phyloP scores from a whole-genome alignment of 75 land plant species.

The Selaginella tamariscina region DNA sequence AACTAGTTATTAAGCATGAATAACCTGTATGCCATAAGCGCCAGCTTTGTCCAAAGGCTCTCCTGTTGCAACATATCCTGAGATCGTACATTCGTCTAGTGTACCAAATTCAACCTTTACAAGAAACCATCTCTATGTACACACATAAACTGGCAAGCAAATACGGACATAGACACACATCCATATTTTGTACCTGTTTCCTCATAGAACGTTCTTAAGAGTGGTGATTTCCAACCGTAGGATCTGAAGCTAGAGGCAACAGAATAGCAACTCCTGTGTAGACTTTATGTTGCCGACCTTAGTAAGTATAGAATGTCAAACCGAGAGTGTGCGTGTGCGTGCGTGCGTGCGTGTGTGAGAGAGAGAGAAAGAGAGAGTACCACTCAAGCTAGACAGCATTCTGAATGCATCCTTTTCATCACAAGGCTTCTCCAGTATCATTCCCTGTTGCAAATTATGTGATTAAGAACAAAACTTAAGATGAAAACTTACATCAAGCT shows the following conservation, averaged over 20 bases:
- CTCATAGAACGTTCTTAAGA: slow-evolving; percentile 35
- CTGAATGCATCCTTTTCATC: slow-evolving; percentile 33
- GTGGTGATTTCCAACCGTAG: slow-evolving; percentile 26
- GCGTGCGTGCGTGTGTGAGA: background rate
- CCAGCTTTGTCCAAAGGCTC: slow-evolving; percentile 56
- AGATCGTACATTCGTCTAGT: slow-evolving; percentile 32
- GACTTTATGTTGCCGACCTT: slow-evolving; percentile 35
- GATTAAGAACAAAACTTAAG: background rate
- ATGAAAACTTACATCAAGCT: slow-evolving; percentile 28
- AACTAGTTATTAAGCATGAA: background rate
- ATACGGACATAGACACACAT: background rate
- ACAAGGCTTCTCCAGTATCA: slow-evolving; percentile 36
- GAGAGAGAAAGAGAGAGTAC: slow-evolving; percentile 11
- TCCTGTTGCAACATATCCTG: slow-evolving; percentile 34
- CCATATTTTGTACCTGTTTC: slow-evolving; percentile 29
- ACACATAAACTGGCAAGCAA: too few relatives aligned
- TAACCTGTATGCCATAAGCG: slow-evolving; percentile 44
- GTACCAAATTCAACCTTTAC: slow-evolving; percentile 39
- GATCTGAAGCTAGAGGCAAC: slow-evolving; percentile 27
- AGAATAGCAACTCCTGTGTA: slow-evolving; percentile 43
- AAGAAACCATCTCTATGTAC: too few relatives aligned
- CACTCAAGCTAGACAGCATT: slow-evolving; percentile 39
- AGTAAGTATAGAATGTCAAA: too few relatives aligned
- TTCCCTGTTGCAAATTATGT: slow-evolving; percentile 21
- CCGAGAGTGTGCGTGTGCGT: too few relatives aligned